Evolutionary conservation across 2,329 filamentous ascomycete genomes (phyloP).

Genomic region (Alternaria consortialis): DNA sequence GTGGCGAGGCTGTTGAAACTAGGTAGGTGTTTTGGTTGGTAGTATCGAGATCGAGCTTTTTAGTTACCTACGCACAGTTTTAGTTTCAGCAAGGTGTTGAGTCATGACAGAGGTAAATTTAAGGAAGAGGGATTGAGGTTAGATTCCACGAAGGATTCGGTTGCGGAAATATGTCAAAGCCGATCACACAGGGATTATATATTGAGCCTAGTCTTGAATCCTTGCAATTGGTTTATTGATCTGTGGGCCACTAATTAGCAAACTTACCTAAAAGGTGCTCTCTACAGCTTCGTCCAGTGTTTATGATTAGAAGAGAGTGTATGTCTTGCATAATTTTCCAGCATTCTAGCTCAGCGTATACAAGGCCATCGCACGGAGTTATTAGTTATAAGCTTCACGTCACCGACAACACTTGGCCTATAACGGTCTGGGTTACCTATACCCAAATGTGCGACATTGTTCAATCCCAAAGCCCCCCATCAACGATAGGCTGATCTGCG

Average conservation of each 20-base stretch:
- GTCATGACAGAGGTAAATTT: not conserved
- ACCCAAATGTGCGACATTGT: too few relatives aligned
- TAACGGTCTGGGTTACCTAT: too few relatives aligned
- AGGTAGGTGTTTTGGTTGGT: not conserved
- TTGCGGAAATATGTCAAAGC: not conserved
- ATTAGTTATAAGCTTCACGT: too few relatives aligned
- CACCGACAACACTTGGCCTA: too few relatives aligned
- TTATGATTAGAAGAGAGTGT: too few relatives aligned
- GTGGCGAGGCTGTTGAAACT: not conserved
- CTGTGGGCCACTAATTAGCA: not conserved
- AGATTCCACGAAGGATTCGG: not conserved
- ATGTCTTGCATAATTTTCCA: too few relatives aligned
- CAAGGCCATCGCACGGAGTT: too few relatives aligned
- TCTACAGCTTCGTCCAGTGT: not conserved
- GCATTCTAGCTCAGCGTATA: too few relatives aligned
- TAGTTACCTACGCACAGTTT: not conserved
- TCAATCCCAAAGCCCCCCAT: too few relatives aligned
- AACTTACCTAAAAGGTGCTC: not conserved
- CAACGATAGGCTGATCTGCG: too few relatives aligned
- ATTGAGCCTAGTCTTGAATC: not conserved
- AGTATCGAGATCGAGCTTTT: not conserved
- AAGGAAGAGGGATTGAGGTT: not conserved
- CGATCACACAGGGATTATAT: not conserved
- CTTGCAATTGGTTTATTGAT: not conserved
- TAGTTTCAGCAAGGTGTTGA: not conserved